Conservation (phyloP, 768 basidiomycete species). For the Phlegmacium glaucopus region DNA sequence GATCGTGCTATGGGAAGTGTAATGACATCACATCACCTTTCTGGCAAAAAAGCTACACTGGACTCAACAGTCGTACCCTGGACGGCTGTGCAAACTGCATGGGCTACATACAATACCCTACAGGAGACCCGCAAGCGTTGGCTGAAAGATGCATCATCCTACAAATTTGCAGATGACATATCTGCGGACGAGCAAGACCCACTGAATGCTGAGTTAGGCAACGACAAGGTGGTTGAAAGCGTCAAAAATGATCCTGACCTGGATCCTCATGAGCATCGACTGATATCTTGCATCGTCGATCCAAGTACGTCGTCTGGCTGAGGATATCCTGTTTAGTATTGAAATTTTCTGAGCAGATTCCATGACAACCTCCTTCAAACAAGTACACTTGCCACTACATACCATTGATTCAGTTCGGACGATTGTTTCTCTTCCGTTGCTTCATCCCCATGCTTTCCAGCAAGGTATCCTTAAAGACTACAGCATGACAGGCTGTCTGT, state of each 20-base stretch:
- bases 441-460: constrained; percentile 85
- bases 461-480: constrained; percentile 90
- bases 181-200: constrained; percentile 34
- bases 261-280: constrained; percentile 74
- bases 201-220: constrained; percentile 35
- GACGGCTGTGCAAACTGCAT: constrained; percentile 63
- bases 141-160: constrained; percentile 45
- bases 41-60: constrained; percentile 30
- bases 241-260: constrained; percentile 74
- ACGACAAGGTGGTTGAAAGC: constrained; percentile 74
- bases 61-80: constrained; percentile 64
- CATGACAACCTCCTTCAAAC: constrained; percentile 79
- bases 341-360: constrained; percentile 39
- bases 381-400: constrained; percentile 84
- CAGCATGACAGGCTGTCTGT: constrained; percentile 84
- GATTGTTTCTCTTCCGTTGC: constrained; percentile 83
- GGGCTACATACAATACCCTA: constrained; percentile 53
- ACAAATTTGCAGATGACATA: constrained; percentile 18
- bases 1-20: constrained; percentile 74
- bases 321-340: constrained; percentile 8
- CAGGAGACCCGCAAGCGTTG: constrained; percentile 55
- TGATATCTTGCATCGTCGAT: constrained; percentile 87
- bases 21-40: constrained; percentile 31
- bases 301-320: constrained; percentile 43
- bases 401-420: constrained; percentile 93